These are phyloP conservation scores for Chimonanthus praecox DNA, from an alignment of 164 flowering plant genomes.

Conservation along the genomic window DNA sequence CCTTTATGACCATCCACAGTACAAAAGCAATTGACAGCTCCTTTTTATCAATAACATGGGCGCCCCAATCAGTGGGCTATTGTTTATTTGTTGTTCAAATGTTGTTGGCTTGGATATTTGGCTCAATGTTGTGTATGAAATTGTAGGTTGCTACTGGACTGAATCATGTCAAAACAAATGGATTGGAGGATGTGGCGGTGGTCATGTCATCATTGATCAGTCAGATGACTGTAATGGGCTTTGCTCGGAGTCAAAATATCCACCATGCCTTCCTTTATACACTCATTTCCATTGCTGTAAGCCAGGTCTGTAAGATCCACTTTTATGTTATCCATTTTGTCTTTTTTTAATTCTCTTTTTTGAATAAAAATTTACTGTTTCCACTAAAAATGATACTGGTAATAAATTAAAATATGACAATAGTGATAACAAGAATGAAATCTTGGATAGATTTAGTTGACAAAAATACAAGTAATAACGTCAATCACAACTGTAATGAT, in stretches of 20 bases:
- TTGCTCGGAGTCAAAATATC: slow-evolving; percentile 20
- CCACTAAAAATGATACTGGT: no score
- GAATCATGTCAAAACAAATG: slow-evolving; percentile 33
- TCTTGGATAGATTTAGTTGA: no score
- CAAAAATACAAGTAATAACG: no score
- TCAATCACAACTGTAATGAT: no score
- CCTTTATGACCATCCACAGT: not conserved
- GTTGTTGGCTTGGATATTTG: slow-evolving; percentile 3
- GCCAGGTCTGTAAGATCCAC: slow-evolving; percentile 16
- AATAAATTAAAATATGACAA: no score
- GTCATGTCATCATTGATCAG: slow-evolving; percentile 24
- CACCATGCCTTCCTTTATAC: slow-evolving; percentile 28
- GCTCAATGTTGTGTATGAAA: not conserved
- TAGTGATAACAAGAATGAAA: no score
- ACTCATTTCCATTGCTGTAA: slow-evolving; percentile 31
- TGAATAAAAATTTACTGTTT: no score
- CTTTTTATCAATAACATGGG: not conserved
- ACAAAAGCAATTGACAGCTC: not conserved
- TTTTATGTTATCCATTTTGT: no score
- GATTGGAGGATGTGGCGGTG: slow-evolving; percentile 30
- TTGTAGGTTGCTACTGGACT: slow-evolving; percentile 30
- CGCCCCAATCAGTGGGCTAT: not conserved
- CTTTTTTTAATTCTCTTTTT: no score
- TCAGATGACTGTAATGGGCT: slow-evolving; percentile 29
- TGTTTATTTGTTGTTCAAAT: not conserved